phyloP scores from a whole-genome alignment of 805 yeast species.

The Cyberlindnera bimundalis region DNA sequence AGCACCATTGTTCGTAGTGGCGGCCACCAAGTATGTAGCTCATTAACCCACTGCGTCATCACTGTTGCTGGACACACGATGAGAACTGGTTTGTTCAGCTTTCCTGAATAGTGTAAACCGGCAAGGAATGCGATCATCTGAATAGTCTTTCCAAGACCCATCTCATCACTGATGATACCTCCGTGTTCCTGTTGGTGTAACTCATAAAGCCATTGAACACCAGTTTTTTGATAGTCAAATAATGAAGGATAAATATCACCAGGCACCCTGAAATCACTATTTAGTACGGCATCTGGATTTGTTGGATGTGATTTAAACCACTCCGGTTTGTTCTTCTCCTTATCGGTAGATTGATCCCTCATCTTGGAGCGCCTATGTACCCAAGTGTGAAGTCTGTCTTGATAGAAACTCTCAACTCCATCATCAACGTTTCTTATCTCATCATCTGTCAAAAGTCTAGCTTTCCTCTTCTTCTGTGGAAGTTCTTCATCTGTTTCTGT shows the following conservation, averaged over 20 bases:
- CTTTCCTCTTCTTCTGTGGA: constrained; percentile 11
- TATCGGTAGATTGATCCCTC: constrained; percentile 26
- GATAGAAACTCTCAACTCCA: constrained; percentile 70
- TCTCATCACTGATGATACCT: constrained; percentile 95
- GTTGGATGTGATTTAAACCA: constrained; percentile 78
- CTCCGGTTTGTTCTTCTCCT: constrained; percentile 40
- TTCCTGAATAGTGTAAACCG: constrained; percentile 78
- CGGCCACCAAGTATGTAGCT: constrained; percentile 98
- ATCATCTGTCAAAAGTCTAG: constrained; percentile 26
- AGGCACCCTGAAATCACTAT: constrained; percentile 70
- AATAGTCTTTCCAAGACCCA: constrained; percentile 96
- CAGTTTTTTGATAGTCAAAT: constrained; percentile 92
- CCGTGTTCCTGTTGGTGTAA: constrained; percentile 86
- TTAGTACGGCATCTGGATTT: constrained; percentile 68
- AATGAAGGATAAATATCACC: constrained; percentile 86
- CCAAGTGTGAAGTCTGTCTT: constrained; percentile 63
- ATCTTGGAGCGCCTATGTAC: constrained; percentile 43
- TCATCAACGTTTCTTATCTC: constrained; percentile 60
- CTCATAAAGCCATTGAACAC: constrained; percentile 98
- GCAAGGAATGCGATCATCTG: constrained; percentile 91
- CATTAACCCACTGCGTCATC: constrained; percentile 94
- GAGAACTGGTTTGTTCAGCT: constrained; percentile 71
- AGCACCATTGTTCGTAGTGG: constrained; percentile 80
- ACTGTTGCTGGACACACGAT: constrained; percentile 97
- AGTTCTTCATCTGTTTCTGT: constrained; percentile 23